Conservation (phyloP, 2,329 filamentous ascomycete species). For the Thermoascus crustaceus region DNA sequence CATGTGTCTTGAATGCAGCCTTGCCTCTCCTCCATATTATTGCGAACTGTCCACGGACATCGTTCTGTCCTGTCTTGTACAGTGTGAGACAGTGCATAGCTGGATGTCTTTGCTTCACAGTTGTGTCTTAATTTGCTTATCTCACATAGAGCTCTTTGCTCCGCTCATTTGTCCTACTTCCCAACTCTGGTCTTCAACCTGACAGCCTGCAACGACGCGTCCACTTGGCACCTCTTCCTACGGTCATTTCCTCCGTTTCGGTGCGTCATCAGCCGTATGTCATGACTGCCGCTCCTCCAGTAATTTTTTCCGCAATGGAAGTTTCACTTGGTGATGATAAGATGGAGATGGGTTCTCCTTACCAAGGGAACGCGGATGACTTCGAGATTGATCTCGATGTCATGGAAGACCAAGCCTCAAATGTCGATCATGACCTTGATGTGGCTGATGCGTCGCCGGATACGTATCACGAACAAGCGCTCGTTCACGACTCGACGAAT, state of each 20-base stretch:
- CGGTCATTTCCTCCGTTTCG: no score
- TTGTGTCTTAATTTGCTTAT: no score
- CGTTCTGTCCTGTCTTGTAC: no score
- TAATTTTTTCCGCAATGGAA: constrained; percentile 29
- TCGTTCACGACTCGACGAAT: constrained; percentile 21
- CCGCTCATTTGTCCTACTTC: no score
- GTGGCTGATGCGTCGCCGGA: constrained; percentile 32
- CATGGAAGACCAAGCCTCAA: constrained; percentile 48
- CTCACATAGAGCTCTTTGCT: no score
- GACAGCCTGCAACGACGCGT: no score
- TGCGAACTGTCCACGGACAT: no score
- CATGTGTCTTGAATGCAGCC: constrained; percentile 7
- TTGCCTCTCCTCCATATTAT: constrained; percentile 5
- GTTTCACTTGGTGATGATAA: constrained; percentile 32
- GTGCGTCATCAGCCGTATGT: constrained; percentile 12
- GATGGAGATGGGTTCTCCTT: constrained; percentile 37
- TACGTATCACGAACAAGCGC: constrained; percentile 22
- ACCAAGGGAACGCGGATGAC: constrained; percentile 39
- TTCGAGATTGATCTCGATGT: constrained; percentile 54
- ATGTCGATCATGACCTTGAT: constrained; percentile 45
- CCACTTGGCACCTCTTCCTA: no score
- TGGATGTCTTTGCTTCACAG: constrained; percentile 1
- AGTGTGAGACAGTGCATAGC: no score
- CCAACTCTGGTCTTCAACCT: no score
- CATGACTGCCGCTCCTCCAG: constrained; percentile 27